These are phyloP conservation scores for Diaporthe ilicicola DNA, from an alignment of 2,329 filamentous ascomycete genomes.

Conservation along the genomic window DNA sequence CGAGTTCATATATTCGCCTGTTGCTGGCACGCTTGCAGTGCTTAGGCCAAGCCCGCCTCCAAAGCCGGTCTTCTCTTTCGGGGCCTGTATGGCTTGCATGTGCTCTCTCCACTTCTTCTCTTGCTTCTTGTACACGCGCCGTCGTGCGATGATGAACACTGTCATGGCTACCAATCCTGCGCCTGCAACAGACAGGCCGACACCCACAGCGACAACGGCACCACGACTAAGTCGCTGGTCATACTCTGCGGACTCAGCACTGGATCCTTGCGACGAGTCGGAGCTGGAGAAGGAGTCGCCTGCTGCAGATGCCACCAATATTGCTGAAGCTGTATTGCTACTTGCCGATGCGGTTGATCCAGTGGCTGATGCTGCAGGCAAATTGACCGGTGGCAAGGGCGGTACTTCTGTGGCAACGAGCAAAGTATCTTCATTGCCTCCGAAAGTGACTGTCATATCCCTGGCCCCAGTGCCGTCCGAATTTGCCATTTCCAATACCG, in stretches of 20 bases:
- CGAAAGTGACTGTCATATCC: neutral
- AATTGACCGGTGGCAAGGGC: neutral
- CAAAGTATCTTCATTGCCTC: neutral
- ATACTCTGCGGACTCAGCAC: neutral
- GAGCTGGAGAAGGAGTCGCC: neutral
- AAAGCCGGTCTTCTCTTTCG: neutral
- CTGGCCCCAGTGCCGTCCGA: neutral
- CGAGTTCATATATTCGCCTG: neutral
- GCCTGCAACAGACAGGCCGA: constrained; percentile 14
- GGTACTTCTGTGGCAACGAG: neutral
- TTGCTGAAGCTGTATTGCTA: neutral
- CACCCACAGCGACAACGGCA: constrained; percentile 5
- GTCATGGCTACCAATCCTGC: constrained; percentile 24
- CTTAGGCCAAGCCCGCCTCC: neutral
- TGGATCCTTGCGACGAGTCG: neutral
- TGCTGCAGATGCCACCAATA: neutral
- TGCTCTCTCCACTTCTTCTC: constrained; percentile 19
- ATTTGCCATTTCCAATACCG: neutral
- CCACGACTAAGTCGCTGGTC: constrained; percentile 1
- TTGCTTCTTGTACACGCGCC: constrained; percentile 26
- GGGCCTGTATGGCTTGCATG: neutral
- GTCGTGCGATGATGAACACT: constrained; percentile 17
- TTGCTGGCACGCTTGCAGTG: neutral
- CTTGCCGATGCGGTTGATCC: neutral
- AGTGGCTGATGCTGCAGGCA: neutral